phyloP scores from a whole-genome alignment of 805 yeast genomes.

The Teunomyces atbi region DNA sequence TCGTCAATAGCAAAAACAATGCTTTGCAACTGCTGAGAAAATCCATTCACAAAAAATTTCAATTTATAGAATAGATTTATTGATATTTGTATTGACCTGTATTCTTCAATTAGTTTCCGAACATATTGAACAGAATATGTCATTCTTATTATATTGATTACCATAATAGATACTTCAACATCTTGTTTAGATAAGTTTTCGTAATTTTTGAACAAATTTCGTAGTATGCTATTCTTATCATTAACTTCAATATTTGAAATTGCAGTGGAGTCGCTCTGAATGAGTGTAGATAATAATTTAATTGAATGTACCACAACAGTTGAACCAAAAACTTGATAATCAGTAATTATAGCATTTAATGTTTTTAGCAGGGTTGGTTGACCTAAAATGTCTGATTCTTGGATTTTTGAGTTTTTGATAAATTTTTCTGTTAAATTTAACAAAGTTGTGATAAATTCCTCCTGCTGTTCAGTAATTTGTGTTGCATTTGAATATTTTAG shows the following conservation, averaged over 20 bases:
- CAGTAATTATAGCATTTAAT: no score
- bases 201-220: neutral
- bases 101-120: neutral
- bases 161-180: neutral
- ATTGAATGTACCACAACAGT: no score
- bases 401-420: no score
- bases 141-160: neutral
- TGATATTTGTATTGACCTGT: neutral
- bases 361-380: no score
- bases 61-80: neutral
- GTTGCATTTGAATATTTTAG: no score
- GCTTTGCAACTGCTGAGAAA: neutral
- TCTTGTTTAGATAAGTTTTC: neutral
- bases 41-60: neutral
- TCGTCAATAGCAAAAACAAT: neutral
- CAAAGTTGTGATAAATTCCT: no score
- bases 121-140: neutral
- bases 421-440: no score
- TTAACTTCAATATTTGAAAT: neutral
- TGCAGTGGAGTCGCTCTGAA: no score
- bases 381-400: no score
- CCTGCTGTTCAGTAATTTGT: no score
- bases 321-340: no score
- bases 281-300: no score
- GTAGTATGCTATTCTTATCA: neutral